A percentile compares a stretch with the other conserved stretches of the same genome.
These are phyloP conservation scores for Sporobolomyces pararoseus DNA, from an alignment of 768 basidiomycete species.

Conservation along the genomic window DNA sequence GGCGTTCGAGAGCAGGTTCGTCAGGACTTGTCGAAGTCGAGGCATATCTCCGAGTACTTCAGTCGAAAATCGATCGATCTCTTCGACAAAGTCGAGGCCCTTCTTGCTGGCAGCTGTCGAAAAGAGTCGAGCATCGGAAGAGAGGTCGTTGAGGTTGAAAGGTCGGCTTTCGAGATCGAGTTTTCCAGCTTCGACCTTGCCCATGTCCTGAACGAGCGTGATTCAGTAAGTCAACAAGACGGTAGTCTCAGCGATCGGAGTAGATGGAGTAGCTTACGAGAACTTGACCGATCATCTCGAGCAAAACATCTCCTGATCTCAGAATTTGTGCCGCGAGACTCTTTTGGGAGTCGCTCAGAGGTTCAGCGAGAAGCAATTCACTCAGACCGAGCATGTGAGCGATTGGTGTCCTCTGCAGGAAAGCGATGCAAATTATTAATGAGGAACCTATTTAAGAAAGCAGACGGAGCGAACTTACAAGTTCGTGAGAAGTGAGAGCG, in stretches of 20 bases:
- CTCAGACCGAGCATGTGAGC: slow-evolving; percentile 36
- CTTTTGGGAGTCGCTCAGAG: slow-evolving; percentile 21
- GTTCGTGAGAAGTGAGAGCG: slow-evolving; percentile 33
- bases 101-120: slow-evolving; percentile 94
- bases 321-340: slow-evolving; percentile 33
- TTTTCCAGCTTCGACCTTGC: slow-evolving; percentile 44
- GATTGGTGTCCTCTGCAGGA: slow-evolving; percentile 10
- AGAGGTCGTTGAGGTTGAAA: slow-evolving; percentile 60
- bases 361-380: slow-evolving; percentile 39
- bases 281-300: slow-evolving; percentile 42
- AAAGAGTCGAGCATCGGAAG: slow-evolving; percentile 89
- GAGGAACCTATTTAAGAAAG: too few species aligned
- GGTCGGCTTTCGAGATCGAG: slow-evolving; percentile 36
- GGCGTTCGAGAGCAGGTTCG: slow-evolving; percentile 61
- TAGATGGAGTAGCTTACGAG: slow-evolving; percentile 17
- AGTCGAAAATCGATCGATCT: slow-evolving; percentile 84
- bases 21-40: slow-evolving; percentile 70
- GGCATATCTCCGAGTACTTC: slow-evolving; percentile 91
- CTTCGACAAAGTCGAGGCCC: slow-evolving; percentile 87
- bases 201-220: slow-evolving; percentile 29
- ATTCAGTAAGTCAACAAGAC: neutral
- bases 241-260: neutral
- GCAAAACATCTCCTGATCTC: slow-evolving; percentile 37
- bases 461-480: slow-evolving; percentile 10
- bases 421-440: too few species aligned